Conservation (phyloP, 129 eudicot species). For the Solidago caesia region DNA sequence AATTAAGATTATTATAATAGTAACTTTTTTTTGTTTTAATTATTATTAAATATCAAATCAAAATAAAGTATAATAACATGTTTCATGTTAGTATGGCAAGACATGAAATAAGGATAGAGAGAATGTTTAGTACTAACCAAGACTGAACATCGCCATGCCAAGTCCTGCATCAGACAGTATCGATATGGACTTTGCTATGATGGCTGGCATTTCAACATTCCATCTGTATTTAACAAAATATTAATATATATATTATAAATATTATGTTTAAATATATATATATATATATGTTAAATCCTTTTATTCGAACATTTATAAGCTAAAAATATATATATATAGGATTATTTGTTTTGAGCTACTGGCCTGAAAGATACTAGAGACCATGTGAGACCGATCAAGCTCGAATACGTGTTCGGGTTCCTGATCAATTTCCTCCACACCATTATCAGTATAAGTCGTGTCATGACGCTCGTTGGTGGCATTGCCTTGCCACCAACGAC, state of each 20-base stretch:
- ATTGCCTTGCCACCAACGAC: conserved; percentile 40
- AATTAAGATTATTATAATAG: not conserved
- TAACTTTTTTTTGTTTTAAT: too few species aligned
- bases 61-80: conserved; percentile 1
- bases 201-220: conserved; percentile 79
- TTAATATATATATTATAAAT: too few species aligned
- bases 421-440: conserved; percentile 92
- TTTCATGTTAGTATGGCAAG: conserved; percentile 1
- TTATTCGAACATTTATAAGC: not conserved
- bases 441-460: conserved; percentile 91
- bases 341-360: conserved; percentile 22
- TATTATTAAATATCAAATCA: conserved; percentile 6
- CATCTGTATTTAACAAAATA: conserved; percentile 38
- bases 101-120: conserved; percentile 6
- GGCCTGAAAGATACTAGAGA: conserved; percentile 77
- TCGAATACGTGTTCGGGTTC: conserved; percentile 91
- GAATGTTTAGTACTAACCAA: conserved; percentile 56
- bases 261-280: not conserved
- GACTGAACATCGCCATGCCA: conserved; percentile 96
- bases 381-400: conserved; percentile 83
- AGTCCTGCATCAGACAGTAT: conserved; percentile 93
- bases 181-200: conserved; percentile 68
- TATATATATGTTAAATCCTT: not conserved
- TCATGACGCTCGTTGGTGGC: conserved; percentile 97
- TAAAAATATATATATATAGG: not conserved